Evolutionary conservation across 2,329 filamentous ascomycete species (phyloP).

Genomic region (Grosmannia serpens): DNA sequence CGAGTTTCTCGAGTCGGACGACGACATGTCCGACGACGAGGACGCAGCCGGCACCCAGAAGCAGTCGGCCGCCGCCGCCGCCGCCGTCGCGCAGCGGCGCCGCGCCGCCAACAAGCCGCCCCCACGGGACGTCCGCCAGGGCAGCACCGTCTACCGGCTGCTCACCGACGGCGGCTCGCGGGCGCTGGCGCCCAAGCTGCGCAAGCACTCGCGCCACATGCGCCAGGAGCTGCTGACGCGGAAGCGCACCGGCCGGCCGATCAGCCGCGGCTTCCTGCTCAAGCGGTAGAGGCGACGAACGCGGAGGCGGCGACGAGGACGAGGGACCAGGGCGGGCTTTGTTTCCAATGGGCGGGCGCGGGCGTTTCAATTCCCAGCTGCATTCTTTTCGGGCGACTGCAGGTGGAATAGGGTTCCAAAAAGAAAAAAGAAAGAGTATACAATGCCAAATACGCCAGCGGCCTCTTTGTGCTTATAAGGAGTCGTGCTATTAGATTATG

Average conservation of each 20-base stretch:
- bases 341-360: not conserved
- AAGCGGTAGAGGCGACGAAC: slow-evolving; percentile 13
- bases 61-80: not conserved
- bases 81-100: slow-evolving; percentile 26
- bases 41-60: slow-evolving; percentile 2
- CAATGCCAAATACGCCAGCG: not conserved
- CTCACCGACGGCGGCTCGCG: slow-evolving; percentile 31
- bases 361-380: not conserved
- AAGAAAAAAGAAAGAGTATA: not conserved
- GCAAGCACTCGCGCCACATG: slow-evolving; percentile 27
- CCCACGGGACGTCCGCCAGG: slow-evolving; percentile 36
- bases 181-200: slow-evolving; percentile 35
- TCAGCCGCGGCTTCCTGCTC: slow-evolving; percentile 34
- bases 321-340: not conserved
- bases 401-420: not conserved
- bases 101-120: slow-evolving; percentile 13
- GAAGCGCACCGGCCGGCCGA: slow-evolving; percentile 23
- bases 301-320: not conserved
- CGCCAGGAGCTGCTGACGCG: slow-evolving; percentile 36
- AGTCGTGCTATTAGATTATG: not conserved
- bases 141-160: slow-evolving; percentile 41
- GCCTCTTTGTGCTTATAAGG: not conserved
- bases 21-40: slow-evolving; percentile 20
- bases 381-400: not conserved
- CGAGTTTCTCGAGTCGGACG: slow-evolving; percentile 43